These are phyloP conservation scores for Castanea mollissima DNA, from an alignment of 306 rosid genomes.

Conservation along the genomic window DNA sequence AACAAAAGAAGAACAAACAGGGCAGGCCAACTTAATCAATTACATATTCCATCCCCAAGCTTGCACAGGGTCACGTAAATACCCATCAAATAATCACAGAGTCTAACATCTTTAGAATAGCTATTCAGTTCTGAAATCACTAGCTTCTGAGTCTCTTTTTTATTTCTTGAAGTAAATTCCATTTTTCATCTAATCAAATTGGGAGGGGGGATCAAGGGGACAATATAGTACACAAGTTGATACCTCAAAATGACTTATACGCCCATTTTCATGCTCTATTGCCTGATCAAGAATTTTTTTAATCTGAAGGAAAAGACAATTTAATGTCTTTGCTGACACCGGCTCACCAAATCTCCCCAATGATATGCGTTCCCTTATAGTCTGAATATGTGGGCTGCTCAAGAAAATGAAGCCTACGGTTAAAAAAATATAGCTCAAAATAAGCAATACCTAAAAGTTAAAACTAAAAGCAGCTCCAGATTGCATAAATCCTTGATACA, in stretches of 20 bases:
- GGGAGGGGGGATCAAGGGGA: no score
- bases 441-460: conserved; percentile 6
- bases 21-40: background rate
- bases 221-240: background rate
- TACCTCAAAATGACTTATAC: conserved; percentile 87
- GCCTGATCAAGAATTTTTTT: conserved; percentile 54
- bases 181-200: no score
- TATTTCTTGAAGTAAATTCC: no score
- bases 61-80: conserved; percentile 3
- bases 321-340: conserved; percentile 57
- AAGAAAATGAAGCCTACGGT: conserved; percentile 30
- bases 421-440: conserved; percentile 27
- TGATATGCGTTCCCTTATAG: conserved; percentile 81
- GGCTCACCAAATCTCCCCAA: conserved; percentile 69
- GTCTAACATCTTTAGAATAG: no score
- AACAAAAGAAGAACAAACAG: conserved; percentile 14
- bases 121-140: no score
- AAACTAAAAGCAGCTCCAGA: conserved; percentile 11
- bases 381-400: conserved; percentile 82
- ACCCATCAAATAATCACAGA: no score
- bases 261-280: conserved; percentile 56
- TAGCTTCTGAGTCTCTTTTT: no score
- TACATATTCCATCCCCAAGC: background rate
- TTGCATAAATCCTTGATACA: background rate
- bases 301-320: conserved; percentile 50